Evolutionary conservation across 1,284 basidiomycete genomes (phyloP), one percentile per base, ranked within the genome.

Genomic region (Spongispora temasekensis): DNA sequence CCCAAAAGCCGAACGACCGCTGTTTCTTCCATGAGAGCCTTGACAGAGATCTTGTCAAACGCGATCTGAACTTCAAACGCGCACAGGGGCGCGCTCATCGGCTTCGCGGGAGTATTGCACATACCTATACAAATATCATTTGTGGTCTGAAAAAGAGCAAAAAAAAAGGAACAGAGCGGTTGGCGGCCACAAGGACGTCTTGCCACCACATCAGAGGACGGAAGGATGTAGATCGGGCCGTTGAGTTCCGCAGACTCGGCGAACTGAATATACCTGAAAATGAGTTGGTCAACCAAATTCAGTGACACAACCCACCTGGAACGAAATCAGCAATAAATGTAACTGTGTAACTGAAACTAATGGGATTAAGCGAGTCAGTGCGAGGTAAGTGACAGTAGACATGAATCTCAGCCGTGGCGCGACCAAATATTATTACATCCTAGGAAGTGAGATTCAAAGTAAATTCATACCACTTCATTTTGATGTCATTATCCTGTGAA

Each of bases 1-100:
- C 92, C 89, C 91, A 95, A 65, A 87, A 91, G 0, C 93, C 93
- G 64, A 94, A 94, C 1, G 91, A 93, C 19, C 87, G 85, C 62
- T 89, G 84, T 69, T 94, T 90, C 69, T 91, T 93, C n/a, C 56
- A 91, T 77, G 10, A 91, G 78, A 2, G 82, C 82, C 68, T 87
- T 85, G 28, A 91, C 83, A 2, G 89, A 87, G 62, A 95, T 90
- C 77, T 91, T 92, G 68, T 94, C 91, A 4, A 95, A 78, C 2
- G 88, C 84, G 27, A 95, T 87, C 67, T 94, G 92, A 15, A 93
- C 76, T 2, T 87, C 93, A 21, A 92, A 81, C 1, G 90, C 93
- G 62, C 86, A 87, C 13, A 85, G 76, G 4, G 79, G 70, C 55
- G 88, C 83, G 4, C 75, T 63, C 63, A 84, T 80, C 58, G 80